phyloP scores from a whole-genome alignment of 2,329 filamentous ascomycete species.

The Arthrobotrys iridis region DNA sequence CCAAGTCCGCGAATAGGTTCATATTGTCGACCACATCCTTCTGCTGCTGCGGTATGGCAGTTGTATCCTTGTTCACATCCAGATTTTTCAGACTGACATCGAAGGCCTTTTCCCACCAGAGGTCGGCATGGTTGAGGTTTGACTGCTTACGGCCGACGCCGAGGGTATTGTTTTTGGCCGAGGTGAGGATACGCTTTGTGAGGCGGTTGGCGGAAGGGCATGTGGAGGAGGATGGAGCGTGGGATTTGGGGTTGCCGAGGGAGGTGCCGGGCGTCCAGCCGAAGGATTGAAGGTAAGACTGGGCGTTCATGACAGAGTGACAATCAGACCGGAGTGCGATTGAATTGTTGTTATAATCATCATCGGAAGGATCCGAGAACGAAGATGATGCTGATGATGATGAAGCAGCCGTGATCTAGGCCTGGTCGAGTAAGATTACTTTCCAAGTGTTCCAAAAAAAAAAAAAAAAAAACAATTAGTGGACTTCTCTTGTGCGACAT shows the following conservation, averaged over 20 bases:
- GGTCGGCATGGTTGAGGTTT: conserved; percentile 50
- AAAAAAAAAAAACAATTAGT: background rate
- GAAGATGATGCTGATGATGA: background rate
- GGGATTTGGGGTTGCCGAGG: conserved; percentile 50
- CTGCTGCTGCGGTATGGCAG: conserved; percentile 1
- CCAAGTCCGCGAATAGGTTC: conserved; percentile 45
- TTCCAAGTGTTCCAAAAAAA: conserved; percentile 20
- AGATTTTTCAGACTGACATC: conserved; percentile 50
- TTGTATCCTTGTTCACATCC: conserved; percentile 45
- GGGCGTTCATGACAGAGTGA: conserved; percentile 30
- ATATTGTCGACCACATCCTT: conserved; percentile 47
- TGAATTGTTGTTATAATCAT: too few relatives aligned
- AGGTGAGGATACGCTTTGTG: conserved; percentile 47
- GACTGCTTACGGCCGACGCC: conserved; percentile 51
- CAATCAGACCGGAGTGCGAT: background rate
- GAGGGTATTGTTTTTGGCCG: conserved; percentile 50
- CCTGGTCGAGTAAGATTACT: background rate
- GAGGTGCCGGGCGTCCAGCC: conserved; percentile 51
- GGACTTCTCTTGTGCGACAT: background rate
- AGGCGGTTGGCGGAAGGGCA: conserved; percentile 22
- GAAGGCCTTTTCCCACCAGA: conserved; percentile 54
- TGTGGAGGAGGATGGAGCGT: conserved; percentile 18
- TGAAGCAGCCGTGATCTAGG: background rate
- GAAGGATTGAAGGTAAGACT: conserved; percentile 52
- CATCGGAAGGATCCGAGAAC: too few relatives aligned